A percentile compares a stretch with the other conserved stretches of the same genome.
phyloP scores from a whole-genome alignment of 129 eudicot genomes.

The Lonicera japonica region DNA sequence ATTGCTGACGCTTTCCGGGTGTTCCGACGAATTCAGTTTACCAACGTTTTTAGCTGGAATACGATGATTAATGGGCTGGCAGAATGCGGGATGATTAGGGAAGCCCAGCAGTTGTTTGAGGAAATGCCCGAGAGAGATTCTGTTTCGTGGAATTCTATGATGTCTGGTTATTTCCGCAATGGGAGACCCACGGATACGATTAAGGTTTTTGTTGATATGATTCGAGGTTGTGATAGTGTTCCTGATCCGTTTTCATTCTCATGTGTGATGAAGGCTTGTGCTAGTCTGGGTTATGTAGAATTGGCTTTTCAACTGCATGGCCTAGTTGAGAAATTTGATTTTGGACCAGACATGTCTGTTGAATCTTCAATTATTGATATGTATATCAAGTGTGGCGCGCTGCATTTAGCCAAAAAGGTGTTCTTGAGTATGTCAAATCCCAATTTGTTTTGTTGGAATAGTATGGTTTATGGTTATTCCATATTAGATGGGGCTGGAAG shows the following conservation, averaged over 20 bases:
- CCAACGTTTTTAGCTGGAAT: constrained; percentile 49
- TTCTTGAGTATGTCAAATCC: constrained; percentile 30
- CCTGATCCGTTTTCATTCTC: constrained; percentile 38
- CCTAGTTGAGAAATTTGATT: constrained; percentile 27
- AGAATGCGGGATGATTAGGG: constrained; percentile 19
- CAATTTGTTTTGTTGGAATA: constrained; percentile 43
- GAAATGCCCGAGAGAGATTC: constrained; percentile 52
- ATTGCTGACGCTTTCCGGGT: constrained; percentile 35
- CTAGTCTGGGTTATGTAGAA: constrained; percentile 16
- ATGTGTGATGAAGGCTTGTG: constrained; percentile 52
- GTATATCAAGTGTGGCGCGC: constrained; percentile 41
- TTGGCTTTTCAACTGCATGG: constrained; percentile 47
- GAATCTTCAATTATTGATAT: constrained; percentile 44
- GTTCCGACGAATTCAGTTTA: constrained; percentile 26
- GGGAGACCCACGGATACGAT: constrained; percentile 21
- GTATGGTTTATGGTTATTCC: constrained; percentile 46
- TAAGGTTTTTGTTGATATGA: constrained; percentile 27
- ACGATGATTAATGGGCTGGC: constrained; percentile 36
- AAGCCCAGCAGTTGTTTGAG: constrained; percentile 43
- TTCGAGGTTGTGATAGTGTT: constrained; percentile 15
- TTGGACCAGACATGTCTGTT: constrained; percentile 23
- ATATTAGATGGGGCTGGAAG: constrained; percentile 23
- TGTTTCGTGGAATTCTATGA: constrained; percentile 54
- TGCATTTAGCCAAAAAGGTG: constrained; percentile 32
- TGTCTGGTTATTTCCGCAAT: constrained; percentile 44